Percentiles rank a stretch among this genome's conserved stretches.
Evolutionary conservation across 306 rosid genomes (phyloP).

Genomic region (Leucaena leucocephala): DNA sequence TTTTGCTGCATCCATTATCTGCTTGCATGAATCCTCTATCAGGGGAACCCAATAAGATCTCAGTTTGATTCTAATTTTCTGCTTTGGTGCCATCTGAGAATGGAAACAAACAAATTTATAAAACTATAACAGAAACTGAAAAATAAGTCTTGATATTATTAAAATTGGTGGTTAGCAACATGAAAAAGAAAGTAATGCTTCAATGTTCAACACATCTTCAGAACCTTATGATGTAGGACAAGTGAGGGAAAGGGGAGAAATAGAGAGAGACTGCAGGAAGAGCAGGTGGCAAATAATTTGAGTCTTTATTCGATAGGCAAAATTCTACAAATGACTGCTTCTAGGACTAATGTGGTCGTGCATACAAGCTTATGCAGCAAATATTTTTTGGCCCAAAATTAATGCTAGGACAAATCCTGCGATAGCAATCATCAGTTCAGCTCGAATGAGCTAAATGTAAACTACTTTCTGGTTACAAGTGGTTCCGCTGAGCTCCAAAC

Average conservation of each 20-base stretch:
- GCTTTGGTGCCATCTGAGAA: conserved; percentile 87
- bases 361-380: background rate
- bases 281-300: background rate
- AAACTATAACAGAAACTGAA: background rate
- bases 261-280: too few relatives aligned
- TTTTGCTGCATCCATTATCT: conserved; percentile 92
- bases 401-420: background rate
- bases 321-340: background rate
- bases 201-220: conserved; percentile 6
- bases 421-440: background rate
- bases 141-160: background rate
- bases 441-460: background rate
- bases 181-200: conserved; percentile 13
- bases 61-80: conserved; percentile 92
- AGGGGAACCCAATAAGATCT: conserved; percentile 91
- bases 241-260: background rate
- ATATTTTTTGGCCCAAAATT: background rate
- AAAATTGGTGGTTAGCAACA: background rate
- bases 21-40: conserved; percentile 98
- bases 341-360: background rate
- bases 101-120: conserved; percentile 21
- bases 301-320: background rate
- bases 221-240: background rate
- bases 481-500: conserved; percentile 2
- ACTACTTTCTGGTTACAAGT: background rate